phyloP scores from a whole-genome alignment of 345 rosid genomes.

The Brassica rapa region DNA sequence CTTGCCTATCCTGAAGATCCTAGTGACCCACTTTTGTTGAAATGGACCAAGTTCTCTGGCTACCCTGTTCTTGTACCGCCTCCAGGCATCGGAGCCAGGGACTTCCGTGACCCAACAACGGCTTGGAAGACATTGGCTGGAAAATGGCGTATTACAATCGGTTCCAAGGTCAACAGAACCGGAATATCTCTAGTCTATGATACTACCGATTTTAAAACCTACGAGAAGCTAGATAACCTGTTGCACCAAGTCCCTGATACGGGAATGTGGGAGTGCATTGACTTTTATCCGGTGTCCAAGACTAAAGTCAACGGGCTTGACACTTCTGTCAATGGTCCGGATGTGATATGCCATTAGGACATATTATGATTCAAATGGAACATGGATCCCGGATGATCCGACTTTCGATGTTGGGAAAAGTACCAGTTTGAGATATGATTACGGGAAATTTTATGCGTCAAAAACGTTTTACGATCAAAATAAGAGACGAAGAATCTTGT shows the following conservation, averaged over 20 bases:
- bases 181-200: conserved; percentile 78
- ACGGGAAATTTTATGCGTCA: conserved; percentile 39
- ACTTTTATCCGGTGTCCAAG: conserved; percentile 37
- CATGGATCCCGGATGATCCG: conserved; percentile 38
- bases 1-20: conserved; percentile 83
- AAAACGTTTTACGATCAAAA: conserved; percentile 40
- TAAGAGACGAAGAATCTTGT: conserved; percentile 32
- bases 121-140: conserved; percentile 78
- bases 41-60: conserved; percentile 67
- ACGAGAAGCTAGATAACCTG: conserved; percentile 29
- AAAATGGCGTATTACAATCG: conserved; percentile 77
- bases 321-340: conserved; percentile 31
- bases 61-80: conserved; percentile 84
- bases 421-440: conserved; percentile 30
- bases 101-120: conserved; percentile 94
- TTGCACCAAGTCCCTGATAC: conserved; percentile 71
- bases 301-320: conserved; percentile 27
- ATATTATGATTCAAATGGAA: conserved; percentile 13
- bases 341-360: conserved; percentile 42
- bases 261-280: conserved; percentile 83
- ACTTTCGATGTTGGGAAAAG: conserved; percentile 24
- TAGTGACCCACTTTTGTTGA: conserved; percentile 64
- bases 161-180: conserved; percentile 66
- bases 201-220: conserved; percentile 67
- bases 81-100: conserved; percentile 55